A percentile compares a stretch with the other conserved stretches of the same genome.
Evolutionary conservation across 768 basidiomycete genomes (phyloP).

Genomic region (Rhodotorula graminis): DNA sequence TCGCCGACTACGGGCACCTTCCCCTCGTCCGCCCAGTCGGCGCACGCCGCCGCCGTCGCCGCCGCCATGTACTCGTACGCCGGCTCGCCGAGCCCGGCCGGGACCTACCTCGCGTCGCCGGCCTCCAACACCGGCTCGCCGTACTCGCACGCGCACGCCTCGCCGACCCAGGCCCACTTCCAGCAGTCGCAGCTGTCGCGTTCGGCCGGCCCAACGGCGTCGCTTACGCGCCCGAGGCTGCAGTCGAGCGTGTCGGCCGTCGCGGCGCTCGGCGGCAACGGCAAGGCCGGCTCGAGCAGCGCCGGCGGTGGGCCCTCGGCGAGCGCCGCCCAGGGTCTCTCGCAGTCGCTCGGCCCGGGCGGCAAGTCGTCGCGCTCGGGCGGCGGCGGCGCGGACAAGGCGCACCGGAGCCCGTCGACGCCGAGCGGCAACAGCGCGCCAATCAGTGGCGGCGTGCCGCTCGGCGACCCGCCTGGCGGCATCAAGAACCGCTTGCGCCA

Average conservation of each 20-base stretch:
- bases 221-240: conserved; percentile 8
- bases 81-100: background rate
- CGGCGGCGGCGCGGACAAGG: background rate
- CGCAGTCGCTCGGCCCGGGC: background rate
- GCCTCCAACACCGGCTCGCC: background rate
- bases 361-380: background rate
- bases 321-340: background rate
- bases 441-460: background rate
- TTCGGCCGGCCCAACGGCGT: background rate
- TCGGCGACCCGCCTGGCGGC: background rate
- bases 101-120: background rate
- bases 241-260: conserved; percentile 15
- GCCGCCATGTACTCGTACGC: background rate
- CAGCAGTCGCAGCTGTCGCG: background rate
- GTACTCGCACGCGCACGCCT: background rate
- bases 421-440: background rate
- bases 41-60: background rate
- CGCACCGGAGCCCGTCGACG: background rate
- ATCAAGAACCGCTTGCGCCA: conserved; percentile 12
- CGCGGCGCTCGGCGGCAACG: conserved; percentile 12
- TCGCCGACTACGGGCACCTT: conserved; percentile 22
- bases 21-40: background rate
- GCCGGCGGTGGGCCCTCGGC: background rate
- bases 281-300: background rate
- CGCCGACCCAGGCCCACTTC: conserved; percentile 11